Evolutionary conservation across 306 rosid species (phyloP).

Genomic region (Rosa persica): DNA sequence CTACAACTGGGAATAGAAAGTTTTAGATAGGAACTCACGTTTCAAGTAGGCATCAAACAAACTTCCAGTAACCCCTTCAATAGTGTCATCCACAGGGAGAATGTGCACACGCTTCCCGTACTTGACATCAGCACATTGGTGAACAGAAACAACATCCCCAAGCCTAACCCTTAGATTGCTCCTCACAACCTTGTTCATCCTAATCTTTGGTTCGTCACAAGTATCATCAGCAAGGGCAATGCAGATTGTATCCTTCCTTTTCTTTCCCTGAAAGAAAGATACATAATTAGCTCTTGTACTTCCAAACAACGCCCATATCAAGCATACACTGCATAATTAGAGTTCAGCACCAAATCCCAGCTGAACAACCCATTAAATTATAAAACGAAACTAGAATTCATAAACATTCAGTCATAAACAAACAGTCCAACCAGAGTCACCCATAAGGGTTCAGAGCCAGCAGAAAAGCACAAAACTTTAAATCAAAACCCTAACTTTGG

Average conservation of each 20-base stretch:
- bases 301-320: neutral
- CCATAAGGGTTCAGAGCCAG: neutral
- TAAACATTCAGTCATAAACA: neutral
- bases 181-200: constrained; percentile 95
- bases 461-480: neutral
- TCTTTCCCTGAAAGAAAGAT: constrained; percentile 65
- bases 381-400: neutral
- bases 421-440: neutral
- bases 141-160: constrained; percentile 93
- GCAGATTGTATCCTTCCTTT: constrained; percentile 85
- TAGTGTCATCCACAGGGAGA: constrained; percentile 90
- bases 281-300: neutral
- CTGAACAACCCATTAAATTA: neutral
- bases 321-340: neutral
- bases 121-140: constrained; percentile 88
- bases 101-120: constrained; percentile 92
- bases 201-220: constrained; percentile 84
- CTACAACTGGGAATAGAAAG: neutral
- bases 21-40: constrained; percentile 50
- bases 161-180: constrained; percentile 94
- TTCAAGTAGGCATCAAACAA: constrained; percentile 86
- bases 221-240: constrained; percentile 90
- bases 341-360: neutral
- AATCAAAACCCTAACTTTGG: neutral
- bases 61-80: constrained; percentile 88